Evolutionary conservation across 1,284 basidiomycete genomes (phyloP).

Genomic region (Naganishia sp.): DNA sequence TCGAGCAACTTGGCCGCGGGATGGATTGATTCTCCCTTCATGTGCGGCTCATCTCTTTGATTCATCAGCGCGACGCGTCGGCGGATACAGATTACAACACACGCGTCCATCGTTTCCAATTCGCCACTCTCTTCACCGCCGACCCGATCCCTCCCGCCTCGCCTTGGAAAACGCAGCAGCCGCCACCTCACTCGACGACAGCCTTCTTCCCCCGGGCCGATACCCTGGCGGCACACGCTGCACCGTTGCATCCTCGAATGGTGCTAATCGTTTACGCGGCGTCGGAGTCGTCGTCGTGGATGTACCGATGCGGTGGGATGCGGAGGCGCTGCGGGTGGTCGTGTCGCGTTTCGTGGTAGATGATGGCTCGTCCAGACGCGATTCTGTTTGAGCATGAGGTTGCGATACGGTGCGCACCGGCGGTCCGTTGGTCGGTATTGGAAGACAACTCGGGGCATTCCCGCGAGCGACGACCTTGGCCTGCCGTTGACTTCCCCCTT

Average conservation of each 20-base stretch:
- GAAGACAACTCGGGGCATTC: too few relatives aligned
- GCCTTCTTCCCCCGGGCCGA: not conserved
- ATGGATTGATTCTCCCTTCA: not conserved
- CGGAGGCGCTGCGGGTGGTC: not conserved
- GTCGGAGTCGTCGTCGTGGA: not conserved
- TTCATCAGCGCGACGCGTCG: too few relatives aligned
- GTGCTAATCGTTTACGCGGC: not conserved
- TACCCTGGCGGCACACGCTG: slow-evolving; percentile 1
- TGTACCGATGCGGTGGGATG: not conserved
- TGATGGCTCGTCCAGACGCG: not conserved
- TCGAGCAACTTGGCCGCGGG: too few relatives aligned
- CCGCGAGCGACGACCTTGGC: too few relatives aligned
- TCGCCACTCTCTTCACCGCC: not conserved
- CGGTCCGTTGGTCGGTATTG: too few relatives aligned
- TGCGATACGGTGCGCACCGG: too few relatives aligned
- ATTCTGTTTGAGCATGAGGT: too few relatives aligned
- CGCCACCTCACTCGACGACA: not conserved
- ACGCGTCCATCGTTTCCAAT: not conserved
- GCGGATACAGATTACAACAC: too few relatives aligned
- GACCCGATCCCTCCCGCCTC: not conserved
- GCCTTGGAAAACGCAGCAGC: slow-evolving; percentile 1
- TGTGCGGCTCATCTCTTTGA: not conserved
- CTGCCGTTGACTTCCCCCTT: not conserved
- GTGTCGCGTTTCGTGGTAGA: not conserved
- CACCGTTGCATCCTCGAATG: not conserved